Evolutionary conservation across 2,329 filamentous ascomycete genomes (phyloP).

Genomic region (Penicillium sp.): DNA sequence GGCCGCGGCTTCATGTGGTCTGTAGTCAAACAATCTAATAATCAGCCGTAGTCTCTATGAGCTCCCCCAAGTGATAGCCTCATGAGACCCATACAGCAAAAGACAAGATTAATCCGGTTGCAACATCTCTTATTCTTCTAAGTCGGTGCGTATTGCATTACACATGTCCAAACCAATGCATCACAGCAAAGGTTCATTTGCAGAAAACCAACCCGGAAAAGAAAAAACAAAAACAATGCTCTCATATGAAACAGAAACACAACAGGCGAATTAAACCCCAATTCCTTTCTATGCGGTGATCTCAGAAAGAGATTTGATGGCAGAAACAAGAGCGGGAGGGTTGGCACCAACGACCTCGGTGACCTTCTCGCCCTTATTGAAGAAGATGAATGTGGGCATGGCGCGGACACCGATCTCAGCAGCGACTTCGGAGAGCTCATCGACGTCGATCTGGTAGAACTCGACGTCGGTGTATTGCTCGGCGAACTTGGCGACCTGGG

Average conservation of each 20-base stretch:
- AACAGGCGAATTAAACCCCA: neutral
- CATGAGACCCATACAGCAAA: neutral
- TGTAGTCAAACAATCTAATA: too few species aligned
- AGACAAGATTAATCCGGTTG: neutral
- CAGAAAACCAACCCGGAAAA: neutral
- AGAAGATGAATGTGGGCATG: constrained; percentile 91
- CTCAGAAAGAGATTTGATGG: constrained; percentile 30
- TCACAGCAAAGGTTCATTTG: neutral
- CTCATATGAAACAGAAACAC: neutral
- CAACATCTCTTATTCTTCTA: neutral
- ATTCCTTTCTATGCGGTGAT: neutral
- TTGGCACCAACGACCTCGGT: constrained; percentile 81
- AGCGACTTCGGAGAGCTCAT: constrained; percentile 75
- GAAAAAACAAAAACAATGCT: neutral
- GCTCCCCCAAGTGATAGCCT: neutral
- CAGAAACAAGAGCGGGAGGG: constrained; percentile 65
- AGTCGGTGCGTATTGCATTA: neutral
- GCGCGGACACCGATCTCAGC: constrained; percentile 80
- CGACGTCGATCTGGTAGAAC: constrained; percentile 93
- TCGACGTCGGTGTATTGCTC: constrained; percentile 63
- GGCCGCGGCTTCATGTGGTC: too few species aligned
- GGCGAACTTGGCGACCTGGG: constrained; percentile 69
- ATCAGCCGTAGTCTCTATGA: neutral
- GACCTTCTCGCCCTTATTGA: constrained; percentile 77
- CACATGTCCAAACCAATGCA: neutral